Base-by-base conservation (phyloP, 1,284 basidiomycete genomes). In the Tylopilus sp. region DNA sequence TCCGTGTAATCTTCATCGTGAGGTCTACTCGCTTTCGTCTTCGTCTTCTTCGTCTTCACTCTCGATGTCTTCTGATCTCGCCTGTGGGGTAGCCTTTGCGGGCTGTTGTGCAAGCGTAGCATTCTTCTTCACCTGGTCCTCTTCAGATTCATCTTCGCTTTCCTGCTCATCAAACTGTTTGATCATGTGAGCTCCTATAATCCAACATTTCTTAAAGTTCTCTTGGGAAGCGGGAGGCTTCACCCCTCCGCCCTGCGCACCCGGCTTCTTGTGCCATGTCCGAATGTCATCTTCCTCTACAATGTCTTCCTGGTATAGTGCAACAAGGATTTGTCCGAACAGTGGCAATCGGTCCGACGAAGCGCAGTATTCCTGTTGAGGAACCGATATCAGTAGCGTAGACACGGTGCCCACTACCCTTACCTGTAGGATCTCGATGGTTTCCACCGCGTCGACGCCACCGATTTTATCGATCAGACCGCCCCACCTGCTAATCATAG, bases 241-340 rank as follows among this genome's bases (percentile, higher is more conserved):
- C 20, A 72, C 56, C 15, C 73, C 78, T 44, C 71, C 71, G 29
- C 80, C 83, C 54, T 72, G 72, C 14, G 82, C 74, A 18, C 60
- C 68, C 3, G 82, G 69, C 45, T 71, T 71, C 38, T 59, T 65
- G 62, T 89, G 79, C 87, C 88, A 91, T 46, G 68, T 72, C 24
- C 83, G 78, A 57, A 91, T 86, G 57, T 89, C 81, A 40, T 88
- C 84, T 63, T 89, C 88, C 51, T 89, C 87, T 8, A 90, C 81
- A 44, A 89, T 77, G 63, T 91, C 82, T 53, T 77, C 71, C 68
- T 92, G 85, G 61, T 90, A 91, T 10, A 89, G 67, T 15, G 82
- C 78, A 17, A 81, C 85, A 21, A 91, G 76, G 48, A 89, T 78
- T 60, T 86, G 83, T 3, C 85, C 88, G 62, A 91, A 91, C 29